These are phyloP conservation scores for Hymenoscyphus repandus DNA, from an alignment of 2,329 filamentous ascomycete species.

Conservation along the genomic window DNA sequence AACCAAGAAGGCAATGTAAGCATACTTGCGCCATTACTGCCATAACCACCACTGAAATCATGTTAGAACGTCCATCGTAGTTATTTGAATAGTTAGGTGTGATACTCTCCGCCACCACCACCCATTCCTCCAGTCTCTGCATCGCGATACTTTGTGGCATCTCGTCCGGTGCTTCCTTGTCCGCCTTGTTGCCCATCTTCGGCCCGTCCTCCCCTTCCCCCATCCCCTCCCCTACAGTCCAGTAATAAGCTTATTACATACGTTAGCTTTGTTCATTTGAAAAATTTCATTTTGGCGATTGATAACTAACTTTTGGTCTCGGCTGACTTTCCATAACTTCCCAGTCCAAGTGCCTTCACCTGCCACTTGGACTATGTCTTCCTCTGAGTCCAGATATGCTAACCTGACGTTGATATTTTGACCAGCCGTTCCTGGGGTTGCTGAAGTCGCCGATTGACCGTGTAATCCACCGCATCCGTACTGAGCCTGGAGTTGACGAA, in stretches of 20 bases:
- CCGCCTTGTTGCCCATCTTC: slow-evolving; percentile 1
- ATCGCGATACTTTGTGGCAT: slow-evolving; percentile 1
- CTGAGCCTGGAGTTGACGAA: neutral
- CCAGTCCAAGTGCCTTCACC: neutral
- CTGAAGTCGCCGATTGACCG: neutral
- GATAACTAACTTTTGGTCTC: neutral
- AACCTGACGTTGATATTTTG: neutral
- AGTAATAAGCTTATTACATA: neutral
- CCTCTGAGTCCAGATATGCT: neutral
- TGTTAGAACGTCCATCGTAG: neutral
- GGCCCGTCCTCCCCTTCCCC: neutral
- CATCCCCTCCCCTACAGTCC: neutral
- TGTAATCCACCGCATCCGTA: neutral
- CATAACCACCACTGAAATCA: slow-evolving; percentile 5
- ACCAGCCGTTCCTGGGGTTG: neutral
- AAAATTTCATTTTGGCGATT: no score
- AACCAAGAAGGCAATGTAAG: no score
- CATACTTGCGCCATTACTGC: slow-evolving; percentile 7
- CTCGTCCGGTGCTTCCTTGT: neutral
- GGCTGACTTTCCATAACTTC: neutral
- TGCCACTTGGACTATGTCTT: neutral
- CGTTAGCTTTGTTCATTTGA: no score
- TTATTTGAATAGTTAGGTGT: neutral
- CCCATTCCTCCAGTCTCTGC: neutral
- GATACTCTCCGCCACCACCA: neutral